Evolutionary conservation across 73 alveolate genomes (phyloP).

Genomic region (Tetrahymena thermophila): DNA sequence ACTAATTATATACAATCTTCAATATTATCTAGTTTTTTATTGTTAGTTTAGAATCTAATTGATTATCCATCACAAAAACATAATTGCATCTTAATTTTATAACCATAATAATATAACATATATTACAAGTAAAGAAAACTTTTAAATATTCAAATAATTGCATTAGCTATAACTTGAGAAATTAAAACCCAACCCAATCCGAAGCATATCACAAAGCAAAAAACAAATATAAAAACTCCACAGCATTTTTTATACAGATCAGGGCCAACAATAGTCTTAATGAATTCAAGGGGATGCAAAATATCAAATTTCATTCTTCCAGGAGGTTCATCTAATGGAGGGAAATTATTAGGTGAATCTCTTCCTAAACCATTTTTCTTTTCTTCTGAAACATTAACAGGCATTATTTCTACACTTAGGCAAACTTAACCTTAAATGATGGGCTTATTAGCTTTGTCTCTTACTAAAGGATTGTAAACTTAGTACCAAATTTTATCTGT

Average conservation of each 20-base stretch:
- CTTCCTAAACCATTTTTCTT: slow-evolving; percentile 61
- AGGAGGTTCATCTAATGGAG: slow-evolving; percentile 63
- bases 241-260: slow-evolving; percentile 30
- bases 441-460: slow-evolving; percentile 50
- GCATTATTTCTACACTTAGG: slow-evolving; percentile 53
- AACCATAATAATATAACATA: no score
- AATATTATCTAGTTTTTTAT: no score
- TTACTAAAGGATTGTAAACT: slow-evolving; percentile 60
- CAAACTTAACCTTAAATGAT: slow-evolving; percentile 62
- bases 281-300: slow-evolving; percentile 18
- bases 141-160: background rate
- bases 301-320: slow-evolving; percentile 63
- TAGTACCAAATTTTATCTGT: slow-evolving; percentile 47
- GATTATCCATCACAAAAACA: no score
- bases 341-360: slow-evolving; percentile 71
- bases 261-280: slow-evolving; percentile 38
- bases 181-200: slow-evolving; percentile 37
- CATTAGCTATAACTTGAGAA: slow-evolving; percentile 32
- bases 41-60: no score
- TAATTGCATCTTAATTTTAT: no score
- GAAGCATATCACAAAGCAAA: slow-evolving; percentile 3
- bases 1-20: no score
- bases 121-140: no score
- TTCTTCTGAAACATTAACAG: slow-evolving; percentile 46
- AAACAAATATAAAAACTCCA: background rate